Evolutionary conservation across 1,284 basidiomycete species (phyloP).

Genomic region (Pulveroboletus ridleyi): DNA sequence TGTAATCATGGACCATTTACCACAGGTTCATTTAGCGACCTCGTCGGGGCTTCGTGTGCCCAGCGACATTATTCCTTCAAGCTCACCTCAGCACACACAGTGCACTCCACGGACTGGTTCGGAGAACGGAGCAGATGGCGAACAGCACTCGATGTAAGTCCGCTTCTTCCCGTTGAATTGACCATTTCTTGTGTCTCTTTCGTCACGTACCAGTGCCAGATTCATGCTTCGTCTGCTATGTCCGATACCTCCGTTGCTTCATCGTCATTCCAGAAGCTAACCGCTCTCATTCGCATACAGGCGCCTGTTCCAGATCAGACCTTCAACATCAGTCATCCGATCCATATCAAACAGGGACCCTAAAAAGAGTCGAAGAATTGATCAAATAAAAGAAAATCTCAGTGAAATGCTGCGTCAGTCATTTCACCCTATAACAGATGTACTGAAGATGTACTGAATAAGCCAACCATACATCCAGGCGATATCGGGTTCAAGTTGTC

Average conservation of each 20-base stretch:
- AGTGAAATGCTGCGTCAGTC: conserved; percentile 20
- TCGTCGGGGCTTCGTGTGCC: conserved; percentile 7
- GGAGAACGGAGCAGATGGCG: neutral
- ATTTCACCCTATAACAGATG: neutral
- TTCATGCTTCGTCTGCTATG: neutral
- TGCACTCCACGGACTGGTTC: neutral
- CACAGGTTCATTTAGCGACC: neutral
- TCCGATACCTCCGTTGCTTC: too few relatives aligned
- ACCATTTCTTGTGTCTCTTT: too few relatives aligned
- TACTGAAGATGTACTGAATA: too few relatives aligned
- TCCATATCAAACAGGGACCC: neutral
- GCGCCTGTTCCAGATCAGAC: neutral
- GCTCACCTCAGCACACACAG: neutral
- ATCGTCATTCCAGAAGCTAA: neutral
- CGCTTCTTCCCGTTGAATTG: neutral
- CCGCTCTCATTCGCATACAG: neutral
- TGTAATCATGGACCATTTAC: too few relatives aligned
- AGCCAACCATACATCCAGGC: neutral
- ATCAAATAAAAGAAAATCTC: conserved; percentile 17
- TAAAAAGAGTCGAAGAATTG: conserved; percentile 7
- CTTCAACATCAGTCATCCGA: conserved; percentile 6
- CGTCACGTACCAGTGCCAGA: neutral
- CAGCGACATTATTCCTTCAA: neutral
- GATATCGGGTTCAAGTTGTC: conserved; percentile 6
- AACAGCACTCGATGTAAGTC: conserved; percentile 5